Evolutionary conservation across 108 stramenopile species (phyloP).

Genomic region (Bacterosira constricta): DNA sequence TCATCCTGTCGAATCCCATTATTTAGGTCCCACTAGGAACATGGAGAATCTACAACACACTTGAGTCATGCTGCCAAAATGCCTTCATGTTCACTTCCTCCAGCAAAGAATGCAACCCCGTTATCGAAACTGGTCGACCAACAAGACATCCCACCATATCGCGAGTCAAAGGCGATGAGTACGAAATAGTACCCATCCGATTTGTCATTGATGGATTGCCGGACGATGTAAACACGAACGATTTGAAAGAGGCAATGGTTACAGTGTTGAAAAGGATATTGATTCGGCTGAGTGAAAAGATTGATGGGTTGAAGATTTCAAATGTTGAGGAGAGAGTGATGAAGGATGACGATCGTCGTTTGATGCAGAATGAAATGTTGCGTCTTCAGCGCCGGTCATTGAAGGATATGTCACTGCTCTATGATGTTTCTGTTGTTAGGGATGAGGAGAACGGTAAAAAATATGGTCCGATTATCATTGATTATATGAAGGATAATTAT

Average conservation of each 20-base stretch:
- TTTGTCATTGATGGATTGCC: neutral
- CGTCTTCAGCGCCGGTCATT: too few relatives aligned
- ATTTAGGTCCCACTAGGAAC: slow-evolving; percentile 5
- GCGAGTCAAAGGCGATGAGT: neutral
- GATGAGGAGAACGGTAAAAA: neutral
- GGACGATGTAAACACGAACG: neutral
- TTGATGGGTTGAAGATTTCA: neutral
- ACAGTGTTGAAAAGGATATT: neutral
- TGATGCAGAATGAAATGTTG: too few relatives aligned
- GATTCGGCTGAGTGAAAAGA: neutral
- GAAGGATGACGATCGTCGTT: neutral
- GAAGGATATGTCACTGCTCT: too few relatives aligned
- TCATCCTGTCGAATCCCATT: too few relatives aligned
- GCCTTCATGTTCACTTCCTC: neutral
- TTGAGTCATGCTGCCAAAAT: slow-evolving; percentile 1
- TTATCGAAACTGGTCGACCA: neutral
- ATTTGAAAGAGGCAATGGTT: neutral
- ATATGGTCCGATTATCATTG: slow-evolving; percentile 29
- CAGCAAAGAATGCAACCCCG: neutral
- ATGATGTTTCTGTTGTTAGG: slow-evolving; percentile 28
- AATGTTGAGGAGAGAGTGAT: slow-evolving; percentile 3
- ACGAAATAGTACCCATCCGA: slow-evolving; percentile 1
- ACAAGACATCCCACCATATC: slow-evolving; percentile 11
- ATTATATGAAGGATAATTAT: slow-evolving; percentile 27
- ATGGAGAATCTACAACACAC: neutral